Evolutionary conservation across 108 stramenopile species (phyloP).

Genomic region (Hondaea fermentalgiana): DNA sequence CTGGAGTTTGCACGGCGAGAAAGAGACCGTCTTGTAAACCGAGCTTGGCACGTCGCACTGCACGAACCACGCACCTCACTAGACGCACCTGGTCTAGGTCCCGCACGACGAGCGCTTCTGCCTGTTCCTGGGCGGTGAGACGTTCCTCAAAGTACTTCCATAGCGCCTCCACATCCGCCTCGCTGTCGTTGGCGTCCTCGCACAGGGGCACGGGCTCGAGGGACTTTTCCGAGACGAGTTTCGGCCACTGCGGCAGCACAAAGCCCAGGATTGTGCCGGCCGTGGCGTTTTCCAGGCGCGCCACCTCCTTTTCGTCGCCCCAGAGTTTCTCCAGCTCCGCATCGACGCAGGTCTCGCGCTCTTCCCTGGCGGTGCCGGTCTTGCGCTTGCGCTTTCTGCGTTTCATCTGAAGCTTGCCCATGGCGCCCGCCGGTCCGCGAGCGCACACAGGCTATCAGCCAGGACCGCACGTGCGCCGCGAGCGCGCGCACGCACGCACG

Average conservation of each 20-base stretch:
- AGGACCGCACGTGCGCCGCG: no score
- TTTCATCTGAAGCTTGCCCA: neutral
- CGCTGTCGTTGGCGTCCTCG: neutral
- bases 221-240: neutral
- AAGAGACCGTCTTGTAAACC: neutral
- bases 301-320: neutral
- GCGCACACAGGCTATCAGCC: no score
- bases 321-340: neutral
- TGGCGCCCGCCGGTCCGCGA: no score
- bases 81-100: neutral
- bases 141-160: neutral
- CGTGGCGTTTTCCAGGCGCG: neutral
- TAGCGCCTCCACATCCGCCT: neutral
- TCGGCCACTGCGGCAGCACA: neutral
- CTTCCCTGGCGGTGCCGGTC: neutral
- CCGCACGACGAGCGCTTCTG: neutral
- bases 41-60: neutral
- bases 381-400: neutral
- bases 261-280: neutral
- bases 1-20: neutral
- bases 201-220: neutral
- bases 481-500: no score
- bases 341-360: neutral
- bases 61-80: neutral
- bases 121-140: neutral